A percentile compares a stretch with the other conserved stretches of the same genome.
Evolutionary conservation across 2,329 filamentous ascomycete species (phyloP).

Genomic region (Ophiosphaerella narmari): DNA sequence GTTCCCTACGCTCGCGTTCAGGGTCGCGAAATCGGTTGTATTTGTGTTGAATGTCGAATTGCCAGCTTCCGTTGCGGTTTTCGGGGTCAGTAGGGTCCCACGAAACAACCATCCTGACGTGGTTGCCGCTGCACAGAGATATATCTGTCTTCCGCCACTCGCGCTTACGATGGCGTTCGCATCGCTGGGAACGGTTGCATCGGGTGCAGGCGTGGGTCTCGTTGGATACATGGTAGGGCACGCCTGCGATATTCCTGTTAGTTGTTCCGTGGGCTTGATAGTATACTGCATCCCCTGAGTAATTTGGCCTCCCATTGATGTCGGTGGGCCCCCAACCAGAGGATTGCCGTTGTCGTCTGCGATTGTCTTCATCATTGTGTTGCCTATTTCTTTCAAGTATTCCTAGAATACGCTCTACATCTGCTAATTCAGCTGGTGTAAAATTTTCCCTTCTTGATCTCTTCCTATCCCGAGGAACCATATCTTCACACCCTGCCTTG

Average conservation of each 20-base stretch:
- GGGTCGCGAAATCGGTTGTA: constrained; percentile 1
- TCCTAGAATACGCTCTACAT: not conserved
- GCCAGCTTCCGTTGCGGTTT: constrained; percentile 12
- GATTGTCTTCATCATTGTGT: not conserved
- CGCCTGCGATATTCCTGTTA: not conserved
- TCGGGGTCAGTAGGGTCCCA: constrained; percentile 17
- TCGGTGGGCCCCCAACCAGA: not conserved
- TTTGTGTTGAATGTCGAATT: constrained; percentile 7
- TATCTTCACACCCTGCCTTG: not conserved
- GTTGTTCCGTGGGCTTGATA: not conserved
- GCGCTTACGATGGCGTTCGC: constrained; percentile 7
- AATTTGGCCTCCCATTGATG: not conserved
- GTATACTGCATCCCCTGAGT: not conserved
- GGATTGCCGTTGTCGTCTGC: not conserved
- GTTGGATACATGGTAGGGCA: constrained; percentile 4
- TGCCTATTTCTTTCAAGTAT: not conserved
- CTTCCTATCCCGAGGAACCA: too few relatives aligned
- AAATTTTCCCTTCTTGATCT: too few relatives aligned
- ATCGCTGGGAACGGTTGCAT: not conserved
- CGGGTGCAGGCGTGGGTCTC: constrained; percentile 3
- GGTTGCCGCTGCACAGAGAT: constrained; percentile 10
- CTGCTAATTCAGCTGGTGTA: too few relatives aligned
- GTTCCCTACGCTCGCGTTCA: not conserved
- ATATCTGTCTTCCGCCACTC: constrained; percentile 6
- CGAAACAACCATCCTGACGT: constrained; percentile 10